Evolutionary conservation across 176 grass and related monocot species (phyloP).

Genomic region (Olyra latifolia): DNA sequence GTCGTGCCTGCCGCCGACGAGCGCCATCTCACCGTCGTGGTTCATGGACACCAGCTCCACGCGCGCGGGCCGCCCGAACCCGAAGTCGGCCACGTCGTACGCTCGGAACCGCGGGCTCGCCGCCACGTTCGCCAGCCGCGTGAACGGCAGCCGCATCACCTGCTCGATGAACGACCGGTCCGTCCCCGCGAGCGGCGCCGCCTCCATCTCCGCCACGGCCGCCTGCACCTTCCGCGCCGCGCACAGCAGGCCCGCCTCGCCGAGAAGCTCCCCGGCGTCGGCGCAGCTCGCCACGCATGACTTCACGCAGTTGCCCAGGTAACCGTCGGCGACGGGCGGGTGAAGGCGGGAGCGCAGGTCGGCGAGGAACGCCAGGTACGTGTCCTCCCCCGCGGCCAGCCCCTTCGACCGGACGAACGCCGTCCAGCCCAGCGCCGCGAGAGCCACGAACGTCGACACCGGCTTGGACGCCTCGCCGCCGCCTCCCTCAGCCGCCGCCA

Average conservation of each 20-base stretch:
- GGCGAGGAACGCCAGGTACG: slow-evolving; percentile 46
- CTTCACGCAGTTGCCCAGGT: slow-evolving; percentile 52
- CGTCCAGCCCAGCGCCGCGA: slow-evolving; percentile 39
- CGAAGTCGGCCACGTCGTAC: slow-evolving; percentile 51
- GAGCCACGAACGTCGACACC: slow-evolving; percentile 50
- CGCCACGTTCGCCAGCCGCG: slow-evolving; percentile 35
- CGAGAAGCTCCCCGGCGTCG: slow-evolving; percentile 29
- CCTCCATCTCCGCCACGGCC: slow-evolving; percentile 41
- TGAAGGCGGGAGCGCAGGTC: slow-evolving; percentile 42
- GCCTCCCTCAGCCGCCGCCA: no score
- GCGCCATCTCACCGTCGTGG: slow-evolving; percentile 52
- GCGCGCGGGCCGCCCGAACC: slow-evolving; percentile 43
- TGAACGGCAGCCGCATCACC: slow-evolving; percentile 20
- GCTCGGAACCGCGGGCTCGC: slow-evolving; percentile 48
- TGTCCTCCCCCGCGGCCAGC: slow-evolving; percentile 25
- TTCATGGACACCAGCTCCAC: slow-evolving; percentile 65
- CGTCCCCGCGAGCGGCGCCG: slow-evolving; percentile 4
- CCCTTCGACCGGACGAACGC: slow-evolving; percentile 28
- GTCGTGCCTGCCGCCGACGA: slow-evolving; percentile 17
- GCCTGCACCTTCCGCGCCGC: slow-evolving; percentile 31
- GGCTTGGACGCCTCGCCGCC: background rate
- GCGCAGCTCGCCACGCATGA: background rate
- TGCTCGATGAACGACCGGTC: slow-evolving; percentile 1
- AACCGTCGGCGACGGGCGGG: slow-evolving; percentile 35
- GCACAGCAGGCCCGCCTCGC: background rate